phyloP scores from a whole-genome alignment of 768 basidiomycete species.

The Hysterangium stoloniferum region DNA sequence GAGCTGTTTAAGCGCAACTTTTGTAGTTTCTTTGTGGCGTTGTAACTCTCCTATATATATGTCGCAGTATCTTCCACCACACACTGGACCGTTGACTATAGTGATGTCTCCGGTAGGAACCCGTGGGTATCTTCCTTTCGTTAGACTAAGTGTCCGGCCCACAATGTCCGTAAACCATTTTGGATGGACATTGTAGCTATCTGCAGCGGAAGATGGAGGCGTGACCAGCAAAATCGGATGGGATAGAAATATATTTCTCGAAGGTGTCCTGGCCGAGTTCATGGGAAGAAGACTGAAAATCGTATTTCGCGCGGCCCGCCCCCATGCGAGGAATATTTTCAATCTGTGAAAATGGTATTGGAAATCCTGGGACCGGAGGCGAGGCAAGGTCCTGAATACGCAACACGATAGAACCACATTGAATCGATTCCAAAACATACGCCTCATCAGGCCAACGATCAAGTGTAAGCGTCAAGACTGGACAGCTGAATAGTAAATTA shows the following conservation, averaged over 20 bases:
- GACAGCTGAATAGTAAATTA: not conserved
- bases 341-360: not conserved
- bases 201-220: too few relatives aligned
- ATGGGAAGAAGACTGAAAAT: too few relatives aligned
- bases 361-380: not conserved
- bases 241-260: too few relatives aligned
- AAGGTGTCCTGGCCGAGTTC: not conserved
- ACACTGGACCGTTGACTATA: not conserved
- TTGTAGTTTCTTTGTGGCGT: not conserved
- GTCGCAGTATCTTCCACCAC: constrained; percentile 1
- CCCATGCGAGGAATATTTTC: not conserved
- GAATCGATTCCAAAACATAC: not conserved
- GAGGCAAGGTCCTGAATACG: not conserved
- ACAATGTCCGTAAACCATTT: not conserved
- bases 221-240: not conserved
- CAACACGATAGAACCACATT: not conserved
- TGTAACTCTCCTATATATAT: not conserved
- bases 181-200: too few relatives aligned
- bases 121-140: not conserved
- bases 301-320: not conserved
- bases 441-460: not conserved
- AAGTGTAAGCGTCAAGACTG: not conserved
- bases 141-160: not conserved
- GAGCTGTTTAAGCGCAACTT: constrained; percentile 4
- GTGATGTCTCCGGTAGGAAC: not conserved